Base-by-base conservation (phyloP, 1,139 yeast genomes). In the Geotrichum restrictum region DNA sequence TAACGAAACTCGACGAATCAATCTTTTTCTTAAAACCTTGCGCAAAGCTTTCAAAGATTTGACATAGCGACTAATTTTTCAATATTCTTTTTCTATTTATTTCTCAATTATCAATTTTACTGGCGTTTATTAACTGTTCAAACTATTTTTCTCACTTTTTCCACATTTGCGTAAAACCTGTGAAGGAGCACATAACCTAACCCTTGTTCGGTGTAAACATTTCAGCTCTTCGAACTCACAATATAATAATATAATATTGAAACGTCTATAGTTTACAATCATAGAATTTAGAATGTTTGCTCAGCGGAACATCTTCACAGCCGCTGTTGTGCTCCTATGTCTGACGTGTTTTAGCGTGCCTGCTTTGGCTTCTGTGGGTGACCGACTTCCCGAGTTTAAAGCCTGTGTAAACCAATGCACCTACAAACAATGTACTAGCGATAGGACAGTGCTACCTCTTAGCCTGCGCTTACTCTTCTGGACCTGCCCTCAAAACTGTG, bases 401-500 rank as follows among this genome's bases (percentile, higher is more conserved):
- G 78, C 78, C 49, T 91, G 98, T 67, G 73, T 77, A 0, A 69
- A 70, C 45, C 82, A 80, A 39, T 91, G 98, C 65, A 71, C 69
- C 59, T 65, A 55, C 57, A 54, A 59, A 41, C 46, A 67, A 31
- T 76, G 81, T 61, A 66, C 59, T 19, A 54, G 53, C n/a, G 61
- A 60, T 2, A 73, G 68, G 16, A 52, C 62, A 13, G 62, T 69
- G 55, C 62, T 81, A 29, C 73, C 81, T 0, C 56, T 65, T 14
- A 68, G 75, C 54, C 69, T 85, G 48, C 67, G 70, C 42, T 56
- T 79, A 2, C 65, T 89, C 14, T 74, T 76, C 2, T 93, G 98
- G 98, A 79, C 81, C 54, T 91, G 98, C 66, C 70, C 71, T 8
- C 79, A 83, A 45, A 84, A 93, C 65, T 93, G 98, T 69, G 98